Evolutionary conservation across 2,329 filamentous ascomycete genomes (phyloP).

Genomic region (Escovopsis sp.): DNA sequence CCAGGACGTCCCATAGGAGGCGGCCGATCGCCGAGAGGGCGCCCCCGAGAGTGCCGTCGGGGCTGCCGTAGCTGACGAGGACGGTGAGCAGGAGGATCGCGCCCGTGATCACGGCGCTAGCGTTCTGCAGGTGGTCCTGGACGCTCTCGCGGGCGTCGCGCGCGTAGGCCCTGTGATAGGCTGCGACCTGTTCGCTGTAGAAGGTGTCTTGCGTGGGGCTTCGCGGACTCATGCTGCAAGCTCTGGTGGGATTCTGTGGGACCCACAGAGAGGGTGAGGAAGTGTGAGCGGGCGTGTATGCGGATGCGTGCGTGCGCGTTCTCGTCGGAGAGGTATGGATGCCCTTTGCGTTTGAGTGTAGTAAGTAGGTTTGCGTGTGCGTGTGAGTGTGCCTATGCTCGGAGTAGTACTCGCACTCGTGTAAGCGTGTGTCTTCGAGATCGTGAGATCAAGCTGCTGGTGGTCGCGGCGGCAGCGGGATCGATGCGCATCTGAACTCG

Average conservation of each 20-base stretch:
- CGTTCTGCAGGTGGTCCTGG: conserved; percentile 19
- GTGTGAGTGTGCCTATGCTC: too few species aligned
- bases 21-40: conserved; percentile 17
- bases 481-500: too few species aligned
- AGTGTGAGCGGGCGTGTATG: too few species aligned
- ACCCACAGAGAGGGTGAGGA: conserved; percentile 2
- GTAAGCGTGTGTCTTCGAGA: too few species aligned
- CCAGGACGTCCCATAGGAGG: conserved; percentile 44
- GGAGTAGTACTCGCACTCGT: too few species aligned
- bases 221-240: conserved; percentile 20
- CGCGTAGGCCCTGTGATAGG: conserved; percentile 15
- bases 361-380: too few species aligned
- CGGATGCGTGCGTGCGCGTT: too few species aligned
- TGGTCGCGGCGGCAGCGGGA: not conserved
- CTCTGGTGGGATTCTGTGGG: too few species aligned
- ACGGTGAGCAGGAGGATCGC: conserved; percentile 18
- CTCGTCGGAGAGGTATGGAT: too few species aligned
- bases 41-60: conserved; percentile 16
- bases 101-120: conserved; percentile 19
- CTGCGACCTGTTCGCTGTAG: conserved; percentile 20
- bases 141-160: conserved; percentile 8
- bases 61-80: conserved; percentile 19
- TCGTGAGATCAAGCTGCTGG: too few species aligned
- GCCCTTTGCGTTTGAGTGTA: too few species aligned
- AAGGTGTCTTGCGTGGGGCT: conserved; percentile 17